These are phyloP conservation scores for Penicillium ochrochloron DNA, from an alignment of 495 filamentous ascomycete species.

Conservation along the genomic window DNA sequence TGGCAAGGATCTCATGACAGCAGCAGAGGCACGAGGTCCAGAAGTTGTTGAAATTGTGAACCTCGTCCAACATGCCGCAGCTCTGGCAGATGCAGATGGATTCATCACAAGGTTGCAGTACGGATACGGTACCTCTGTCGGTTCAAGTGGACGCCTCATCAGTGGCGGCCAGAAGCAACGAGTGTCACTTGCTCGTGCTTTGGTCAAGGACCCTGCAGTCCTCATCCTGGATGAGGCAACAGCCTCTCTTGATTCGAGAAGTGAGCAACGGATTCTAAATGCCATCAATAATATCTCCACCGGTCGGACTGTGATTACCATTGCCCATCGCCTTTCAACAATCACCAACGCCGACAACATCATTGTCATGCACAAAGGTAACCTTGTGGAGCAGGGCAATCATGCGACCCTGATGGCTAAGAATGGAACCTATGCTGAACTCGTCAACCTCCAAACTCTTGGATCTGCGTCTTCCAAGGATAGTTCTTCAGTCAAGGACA, in stretches of 20 bases:
- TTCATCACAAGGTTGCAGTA: conserved; percentile 55
- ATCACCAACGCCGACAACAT: conserved; percentile 68
- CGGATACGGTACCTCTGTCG: conserved; percentile 57
- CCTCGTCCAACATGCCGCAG: conserved; percentile 44
- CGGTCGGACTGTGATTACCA: conserved; percentile 53
- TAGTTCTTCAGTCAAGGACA: conserved; percentile 24
- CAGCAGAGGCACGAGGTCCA: conserved; percentile 36
- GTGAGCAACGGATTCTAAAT: conserved; percentile 56
- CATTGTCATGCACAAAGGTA: conserved; percentile 60
- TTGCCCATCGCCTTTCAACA: conserved; percentile 54
- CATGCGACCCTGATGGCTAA: conserved; percentile 47
- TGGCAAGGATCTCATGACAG: conserved; percentile 39
- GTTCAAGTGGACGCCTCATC: conserved; percentile 60
- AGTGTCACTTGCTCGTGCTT: conserved; percentile 68
- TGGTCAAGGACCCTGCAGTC: conserved; percentile 79
- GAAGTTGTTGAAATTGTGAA: conserved; percentile 44
- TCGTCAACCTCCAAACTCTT: conserved; percentile 49
- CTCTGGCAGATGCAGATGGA: conserved; percentile 45
- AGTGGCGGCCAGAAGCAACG: conserved; percentile 69
- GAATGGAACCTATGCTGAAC: conserved; percentile 51
- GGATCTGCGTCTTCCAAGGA: conserved; percentile 32
- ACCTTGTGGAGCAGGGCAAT: conserved; percentile 59
- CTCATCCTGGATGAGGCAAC: conserved; percentile 87
- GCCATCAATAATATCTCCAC: conserved; percentile 52
- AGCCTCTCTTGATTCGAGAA: conserved; percentile 57